These are phyloP conservation scores for Ilex paraguariensis DNA, from an alignment of 305 asterid genomes.

Conservation along the genomic window DNA sequence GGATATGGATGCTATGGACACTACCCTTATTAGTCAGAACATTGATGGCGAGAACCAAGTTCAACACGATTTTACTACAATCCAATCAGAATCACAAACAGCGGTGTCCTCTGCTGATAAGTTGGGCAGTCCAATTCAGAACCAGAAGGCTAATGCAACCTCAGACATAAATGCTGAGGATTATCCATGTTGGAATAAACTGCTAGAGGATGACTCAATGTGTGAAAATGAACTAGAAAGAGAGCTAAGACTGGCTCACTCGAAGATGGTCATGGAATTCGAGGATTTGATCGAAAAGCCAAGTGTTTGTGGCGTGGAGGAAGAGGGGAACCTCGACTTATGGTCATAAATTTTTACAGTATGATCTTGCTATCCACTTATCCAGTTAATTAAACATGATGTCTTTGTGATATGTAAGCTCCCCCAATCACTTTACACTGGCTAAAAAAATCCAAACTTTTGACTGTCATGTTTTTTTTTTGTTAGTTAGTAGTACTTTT, in stretches of 20 bases:
- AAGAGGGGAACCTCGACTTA: constrained; percentile 13
- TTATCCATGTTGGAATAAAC: background rate
- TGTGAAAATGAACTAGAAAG: background rate
- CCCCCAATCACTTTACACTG: no score
- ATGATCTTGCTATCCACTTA: no score
- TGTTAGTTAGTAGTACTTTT: no score
- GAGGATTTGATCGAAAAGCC: constrained; percentile 11
- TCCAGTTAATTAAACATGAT: no score
- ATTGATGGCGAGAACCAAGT: no score
- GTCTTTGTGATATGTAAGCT: no score
- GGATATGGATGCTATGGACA: no score
- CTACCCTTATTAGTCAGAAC: no score
- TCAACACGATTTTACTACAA: no score
- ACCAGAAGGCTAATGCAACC: background rate
- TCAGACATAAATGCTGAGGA: constrained; percentile 3
- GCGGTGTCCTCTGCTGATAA: background rate
- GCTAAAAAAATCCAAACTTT: no score
- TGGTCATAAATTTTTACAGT: constrained; percentile 6
- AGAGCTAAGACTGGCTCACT: background rate
- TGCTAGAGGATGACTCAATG: constrained; percentile 6
- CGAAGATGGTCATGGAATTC: constrained; percentile 6
- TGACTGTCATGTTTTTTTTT: no score
- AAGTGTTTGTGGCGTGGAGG: constrained; percentile 4
- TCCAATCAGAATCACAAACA: no score
- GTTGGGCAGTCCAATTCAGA: background rate